A percentile compares a stretch with the other conserved stretches of the same genome.
These are phyloP conservation scores for Xylaria sp. DNA, from an alignment of 2,329 filamentous ascomycete species.

Conservation along the genomic window DNA sequence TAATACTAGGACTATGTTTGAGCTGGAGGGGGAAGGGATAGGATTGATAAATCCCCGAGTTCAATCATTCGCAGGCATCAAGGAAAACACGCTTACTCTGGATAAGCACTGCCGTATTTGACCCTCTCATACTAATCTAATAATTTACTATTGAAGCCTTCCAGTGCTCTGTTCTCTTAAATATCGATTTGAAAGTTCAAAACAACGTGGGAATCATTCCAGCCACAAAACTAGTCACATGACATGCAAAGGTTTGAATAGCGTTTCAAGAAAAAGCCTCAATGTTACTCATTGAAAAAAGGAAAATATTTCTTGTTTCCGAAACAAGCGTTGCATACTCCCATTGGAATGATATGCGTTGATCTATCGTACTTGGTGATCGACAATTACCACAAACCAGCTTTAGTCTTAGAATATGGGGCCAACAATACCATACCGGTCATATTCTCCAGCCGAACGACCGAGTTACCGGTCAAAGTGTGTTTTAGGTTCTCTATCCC, in stretches of 20 bases:
- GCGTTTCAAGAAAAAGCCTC: neutral
- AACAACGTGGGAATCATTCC: neutral
- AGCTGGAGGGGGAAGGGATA: neutral
- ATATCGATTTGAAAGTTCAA: neutral
- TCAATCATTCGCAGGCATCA: no score
- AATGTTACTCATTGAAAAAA: neutral
- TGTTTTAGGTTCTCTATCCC: no score
- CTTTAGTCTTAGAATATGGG: no score
- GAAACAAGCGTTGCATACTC: neutral
- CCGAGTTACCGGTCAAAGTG: no score
- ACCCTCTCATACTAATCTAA: neutral
- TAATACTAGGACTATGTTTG: neutral
- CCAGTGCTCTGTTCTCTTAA: neutral
- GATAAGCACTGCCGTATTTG: no score
- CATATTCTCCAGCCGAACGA: no score
- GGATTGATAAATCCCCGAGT: no score
- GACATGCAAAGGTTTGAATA: neutral
- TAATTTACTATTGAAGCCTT: neutral
- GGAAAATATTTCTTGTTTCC: neutral
- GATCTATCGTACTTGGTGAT: neutral
- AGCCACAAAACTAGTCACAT: neutral
- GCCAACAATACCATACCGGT: no score
- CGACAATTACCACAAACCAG: neutral
- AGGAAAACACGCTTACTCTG: no score
- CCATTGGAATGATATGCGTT: no score